Percentiles rank a stretch among this genome's conserved stretches.
Conservation (phyloP, 495 filamentous ascomycete genomes). For the Alectoria sarmentosa region DNA sequence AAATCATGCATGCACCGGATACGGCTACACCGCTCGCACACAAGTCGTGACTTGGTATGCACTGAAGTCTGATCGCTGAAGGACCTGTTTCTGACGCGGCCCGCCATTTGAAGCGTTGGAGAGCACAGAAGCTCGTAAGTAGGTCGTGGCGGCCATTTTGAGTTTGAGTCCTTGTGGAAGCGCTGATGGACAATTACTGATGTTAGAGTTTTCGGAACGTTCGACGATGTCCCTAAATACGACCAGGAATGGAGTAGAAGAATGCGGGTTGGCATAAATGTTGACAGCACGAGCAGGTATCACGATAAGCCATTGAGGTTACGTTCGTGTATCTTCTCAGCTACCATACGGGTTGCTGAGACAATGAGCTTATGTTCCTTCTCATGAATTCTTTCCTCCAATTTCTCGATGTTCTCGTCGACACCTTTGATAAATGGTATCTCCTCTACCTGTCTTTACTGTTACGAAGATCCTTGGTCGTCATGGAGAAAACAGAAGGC, state of each 20-base stretch:
- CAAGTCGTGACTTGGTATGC: neutral
- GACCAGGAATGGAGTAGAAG: neutral
- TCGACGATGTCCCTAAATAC: neutral
- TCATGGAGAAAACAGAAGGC: neutral
- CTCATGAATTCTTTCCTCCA: conserved; percentile 64
- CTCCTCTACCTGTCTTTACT: conserved; percentile 40
- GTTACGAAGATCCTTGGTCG: neutral
- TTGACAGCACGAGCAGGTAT: neutral
- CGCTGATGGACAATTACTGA: neutral
- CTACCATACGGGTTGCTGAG: conserved; percentile 2
- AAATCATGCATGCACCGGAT: neutral
- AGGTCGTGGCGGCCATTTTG: neutral
- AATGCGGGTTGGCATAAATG: neutral
- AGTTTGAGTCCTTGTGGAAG: neutral
- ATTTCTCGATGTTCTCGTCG: conserved; percentile 54
- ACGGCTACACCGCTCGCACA: neutral
- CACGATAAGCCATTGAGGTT: neutral
- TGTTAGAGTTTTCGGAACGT: neutral
- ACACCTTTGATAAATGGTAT: conserved; percentile 52
- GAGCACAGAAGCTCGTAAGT: neutral
- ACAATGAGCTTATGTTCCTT: conserved; percentile 51
- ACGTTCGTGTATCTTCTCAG: neutral
- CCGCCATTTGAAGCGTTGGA: neutral
- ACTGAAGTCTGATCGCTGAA: neutral
- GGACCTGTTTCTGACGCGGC: neutral